Percentiles rank a stretch among this genome's conserved stretches.
phyloP scores from a whole-genome alignment of 306 rosid genomes.

The Elaeagnus macrophylla region DNA sequence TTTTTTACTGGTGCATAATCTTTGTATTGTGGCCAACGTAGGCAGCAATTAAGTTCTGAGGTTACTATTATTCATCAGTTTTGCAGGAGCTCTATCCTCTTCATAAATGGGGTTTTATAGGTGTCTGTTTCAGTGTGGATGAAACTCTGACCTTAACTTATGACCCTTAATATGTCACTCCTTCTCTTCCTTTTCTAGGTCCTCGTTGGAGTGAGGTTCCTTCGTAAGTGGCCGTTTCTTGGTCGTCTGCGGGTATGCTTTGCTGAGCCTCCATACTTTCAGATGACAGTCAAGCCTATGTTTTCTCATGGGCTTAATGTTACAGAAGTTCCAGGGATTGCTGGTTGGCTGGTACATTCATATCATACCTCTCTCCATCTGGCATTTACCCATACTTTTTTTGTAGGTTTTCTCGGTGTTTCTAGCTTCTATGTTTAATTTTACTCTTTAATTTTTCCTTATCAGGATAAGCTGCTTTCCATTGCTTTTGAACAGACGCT shows the following conservation, averaged over 20 bases:
- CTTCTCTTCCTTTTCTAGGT: slow-evolving; percentile 37
- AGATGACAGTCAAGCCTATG: slow-evolving; percentile 88
- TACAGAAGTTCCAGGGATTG: slow-evolving; percentile 91
- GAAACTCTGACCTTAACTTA: neutral
- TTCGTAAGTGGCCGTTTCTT: slow-evolving; percentile 65
- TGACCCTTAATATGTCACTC: slow-evolving; percentile 2
- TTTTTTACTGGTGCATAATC: too few species aligned
- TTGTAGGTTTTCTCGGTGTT: neutral
- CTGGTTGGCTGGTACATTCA: slow-evolving; percentile 92
- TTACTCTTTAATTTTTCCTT: neutral
- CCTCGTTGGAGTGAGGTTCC: slow-evolving; percentile 79
- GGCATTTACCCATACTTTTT: neutral
- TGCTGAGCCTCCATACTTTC: slow-evolving; percentile 93
- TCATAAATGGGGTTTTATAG: too few species aligned
- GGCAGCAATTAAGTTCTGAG: too few species aligned
- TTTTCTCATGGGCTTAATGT: slow-evolving; percentile 84
- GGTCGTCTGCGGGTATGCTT: slow-evolving; percentile 81
- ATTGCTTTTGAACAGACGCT: slow-evolving; percentile 97
- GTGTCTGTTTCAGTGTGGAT: too few species aligned
- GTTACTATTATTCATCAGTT: too few species aligned
- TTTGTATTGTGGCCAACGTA: too few species aligned
- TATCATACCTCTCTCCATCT: neutral
- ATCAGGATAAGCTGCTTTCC: slow-evolving; percentile 89
- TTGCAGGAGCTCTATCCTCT: too few species aligned
- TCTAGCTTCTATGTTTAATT: neutral